A percentile compares a stretch with the other conserved stretches of the same genome.
These are phyloP conservation scores for Tetrastigma voinierianum DNA, from an alignment of 164 flowering plant species.

Conservation along the genomic window DNA sequence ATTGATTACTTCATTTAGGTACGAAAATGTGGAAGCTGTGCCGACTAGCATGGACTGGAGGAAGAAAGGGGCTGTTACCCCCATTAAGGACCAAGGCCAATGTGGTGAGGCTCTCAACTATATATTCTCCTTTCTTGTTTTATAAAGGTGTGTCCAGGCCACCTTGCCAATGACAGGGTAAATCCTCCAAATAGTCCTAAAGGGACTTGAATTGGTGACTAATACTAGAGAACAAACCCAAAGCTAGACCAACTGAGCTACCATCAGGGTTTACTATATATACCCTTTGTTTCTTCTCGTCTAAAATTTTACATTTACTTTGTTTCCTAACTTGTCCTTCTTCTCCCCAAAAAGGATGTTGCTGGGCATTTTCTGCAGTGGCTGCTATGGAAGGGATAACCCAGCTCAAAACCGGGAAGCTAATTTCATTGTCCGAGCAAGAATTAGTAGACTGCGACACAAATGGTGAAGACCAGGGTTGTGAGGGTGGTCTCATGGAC, in stretches of 20 bases:
- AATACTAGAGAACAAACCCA: no score
- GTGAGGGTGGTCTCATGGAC: conserved; percentile 18
- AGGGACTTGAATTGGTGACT: no score
- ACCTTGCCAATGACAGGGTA: no score
- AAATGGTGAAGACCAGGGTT: conserved; percentile 7
- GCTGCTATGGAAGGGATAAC: conserved; percentile 27
- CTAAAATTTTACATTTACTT: no score
- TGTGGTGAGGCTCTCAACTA: background rate
- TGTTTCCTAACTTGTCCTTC: no score
- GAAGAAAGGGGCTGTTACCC: conserved; percentile 2
- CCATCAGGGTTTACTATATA: no score
- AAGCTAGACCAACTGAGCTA: no score
- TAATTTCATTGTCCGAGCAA: conserved; percentile 21
- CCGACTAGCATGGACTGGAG: conserved; percentile 12
- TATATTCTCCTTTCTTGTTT: no score
- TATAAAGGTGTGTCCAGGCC: no score
- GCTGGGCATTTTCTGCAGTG: conserved; percentile 32
- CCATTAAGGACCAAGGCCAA: conserved; percentile 7
- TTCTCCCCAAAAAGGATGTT: conserved; percentile 7
- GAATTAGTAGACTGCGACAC: conserved; percentile 22
- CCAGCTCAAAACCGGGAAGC: conserved; percentile 14
- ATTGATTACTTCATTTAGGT: background rate
- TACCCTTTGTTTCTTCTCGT: no score
- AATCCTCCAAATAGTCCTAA: no score
- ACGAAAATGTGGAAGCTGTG: conserved; percentile 6